phyloP scores from a whole-genome alignment of 305 asterid genomes.

The Ajuga reptans region DNA sequence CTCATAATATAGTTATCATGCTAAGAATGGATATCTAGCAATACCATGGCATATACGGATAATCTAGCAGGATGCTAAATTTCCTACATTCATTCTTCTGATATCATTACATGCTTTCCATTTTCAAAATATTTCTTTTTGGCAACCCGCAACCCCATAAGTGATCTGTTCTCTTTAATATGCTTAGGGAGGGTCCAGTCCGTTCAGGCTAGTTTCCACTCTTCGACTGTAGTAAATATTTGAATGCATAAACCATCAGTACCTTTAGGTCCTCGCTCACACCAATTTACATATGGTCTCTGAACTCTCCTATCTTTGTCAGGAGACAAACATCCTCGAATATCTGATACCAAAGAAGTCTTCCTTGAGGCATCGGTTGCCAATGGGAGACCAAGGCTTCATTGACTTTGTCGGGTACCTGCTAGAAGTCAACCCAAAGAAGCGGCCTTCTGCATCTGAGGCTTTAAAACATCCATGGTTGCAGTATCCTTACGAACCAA shows the following conservation, averaged over 20 bases:
- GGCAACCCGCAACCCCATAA: neutral
- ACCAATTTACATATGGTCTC: neutral
- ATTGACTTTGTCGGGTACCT: constrained; percentile 71
- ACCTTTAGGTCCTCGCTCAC: neutral
- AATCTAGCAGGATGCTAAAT: neutral
- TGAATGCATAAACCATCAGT: neutral
- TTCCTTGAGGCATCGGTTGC: constrained; percentile 78
- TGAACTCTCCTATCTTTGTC: constrained; percentile 18
- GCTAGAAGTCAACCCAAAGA: constrained; percentile 69
- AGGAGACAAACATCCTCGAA: constrained; percentile 79
- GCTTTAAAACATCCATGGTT: constrained; percentile 93
- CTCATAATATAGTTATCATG: neutral
- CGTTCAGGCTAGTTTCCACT: neutral
- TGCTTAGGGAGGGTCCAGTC: neutral
- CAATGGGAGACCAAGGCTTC: constrained; percentile 97
- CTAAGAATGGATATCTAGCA: neutral
- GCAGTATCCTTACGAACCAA: constrained; percentile 90
- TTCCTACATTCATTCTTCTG: neutral
- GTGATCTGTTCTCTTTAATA: neutral
- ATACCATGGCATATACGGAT: neutral
- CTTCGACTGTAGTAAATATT: too few species aligned
- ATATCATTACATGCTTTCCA: neutral
- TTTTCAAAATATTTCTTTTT: too few species aligned
- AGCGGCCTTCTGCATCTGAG: constrained; percentile 84
- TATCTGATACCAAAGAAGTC: constrained; percentile 86